Evolutionary conservation across 441 rosid genomes (phyloP).

Genomic region (Daphne laureola): DNA sequence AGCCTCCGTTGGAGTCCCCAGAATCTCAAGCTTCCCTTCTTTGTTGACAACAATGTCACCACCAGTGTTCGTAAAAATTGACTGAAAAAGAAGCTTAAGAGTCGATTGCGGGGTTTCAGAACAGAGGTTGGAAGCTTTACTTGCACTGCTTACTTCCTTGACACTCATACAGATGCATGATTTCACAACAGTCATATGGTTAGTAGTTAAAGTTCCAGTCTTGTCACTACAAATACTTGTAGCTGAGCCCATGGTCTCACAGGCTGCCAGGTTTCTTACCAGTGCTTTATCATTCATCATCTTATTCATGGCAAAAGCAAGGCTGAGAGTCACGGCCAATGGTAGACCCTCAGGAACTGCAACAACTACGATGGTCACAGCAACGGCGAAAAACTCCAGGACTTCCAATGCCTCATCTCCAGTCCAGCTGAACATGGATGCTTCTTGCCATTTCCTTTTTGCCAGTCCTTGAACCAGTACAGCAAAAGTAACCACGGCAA

Average conservation of each 20-base stretch:
- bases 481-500: conserved; percentile 52
- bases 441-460: conserved; percentile 30
- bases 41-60: conserved; percentile 68
- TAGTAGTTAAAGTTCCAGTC: conserved; percentile 65
- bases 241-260: conserved; percentile 79
- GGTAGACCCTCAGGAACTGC: conserved; percentile 78
- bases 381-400: conserved; percentile 59
- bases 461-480: conserved; percentile 53
- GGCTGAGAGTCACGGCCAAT: conserved; percentile 61
- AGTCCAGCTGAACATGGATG: conserved; percentile 42
- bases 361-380: conserved; percentile 68
- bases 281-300: conserved; percentile 80
- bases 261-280: conserved; percentile 64
- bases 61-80: conserved; percentile 73
- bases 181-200: conserved; percentile 68
- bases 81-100: conserved; percentile 45
- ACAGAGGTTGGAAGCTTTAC: conserved; percentile 30
- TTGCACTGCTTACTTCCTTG: conserved; percentile 33
- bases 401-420: conserved; percentile 52
- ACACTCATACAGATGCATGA: conserved; percentile 54
- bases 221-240: conserved; percentile 66
- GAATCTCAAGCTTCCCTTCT: conserved; percentile 51
- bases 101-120: conserved; percentile 57
- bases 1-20: conserved; percentile 77
- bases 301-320: conserved; percentile 74